These are phyloP conservation scores for Pyrus hybrid DNA, from an alignment of 331 rosid genomes.

Conservation along the genomic window DNA sequence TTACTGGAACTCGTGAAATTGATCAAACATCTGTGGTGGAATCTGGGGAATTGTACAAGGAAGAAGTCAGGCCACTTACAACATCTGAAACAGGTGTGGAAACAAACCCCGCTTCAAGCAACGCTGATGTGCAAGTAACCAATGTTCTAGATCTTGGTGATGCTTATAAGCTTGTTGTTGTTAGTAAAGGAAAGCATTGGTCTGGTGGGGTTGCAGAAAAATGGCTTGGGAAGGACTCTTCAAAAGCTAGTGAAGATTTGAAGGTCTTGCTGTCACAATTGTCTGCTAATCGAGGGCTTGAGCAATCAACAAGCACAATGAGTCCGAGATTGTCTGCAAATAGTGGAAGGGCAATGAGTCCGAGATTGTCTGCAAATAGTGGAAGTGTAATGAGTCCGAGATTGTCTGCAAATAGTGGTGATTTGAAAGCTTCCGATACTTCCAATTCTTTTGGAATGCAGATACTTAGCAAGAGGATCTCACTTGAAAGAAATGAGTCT, in stretches of 20 bases:
- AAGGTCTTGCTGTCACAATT: constrained; percentile 62
- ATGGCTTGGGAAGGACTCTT: constrained; percentile 72
- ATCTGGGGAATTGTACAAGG: constrained; percentile 29
- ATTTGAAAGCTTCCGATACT: constrained; percentile 47
- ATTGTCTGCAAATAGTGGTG: constrained; percentile 55
- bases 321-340: constrained; percentile 69
- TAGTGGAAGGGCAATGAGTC: constrained; percentile 47
- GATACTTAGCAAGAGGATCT: constrained; percentile 54
- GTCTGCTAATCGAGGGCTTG: constrained; percentile 54
- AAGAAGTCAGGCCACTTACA: constrained; percentile 13
- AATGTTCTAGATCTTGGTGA: constrained; percentile 73
- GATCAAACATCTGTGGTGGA: constrained; percentile 17
- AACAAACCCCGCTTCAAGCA: constrained; percentile 30
- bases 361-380: constrained; percentile 51
- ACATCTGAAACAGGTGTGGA: constrained; percentile 51
- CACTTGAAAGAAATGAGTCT: constrained; percentile 56
- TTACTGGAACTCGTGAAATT: constrained; percentile 24
- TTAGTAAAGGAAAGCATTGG: constrained; percentile 50
- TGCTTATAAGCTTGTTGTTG: constrained; percentile 81
- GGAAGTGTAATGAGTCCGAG: constrained; percentile 57
- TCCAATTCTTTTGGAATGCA: constrained; percentile 54
- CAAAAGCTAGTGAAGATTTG: constrained; percentile 74
- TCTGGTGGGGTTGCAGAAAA: constrained; percentile 65
- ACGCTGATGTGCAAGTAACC: constrained; percentile 42
- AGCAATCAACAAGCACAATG: constrained; percentile 35